A percentile compares a stretch with the other conserved stretches of the same genome.
Conservation (phyloP, 2,329 filamentous ascomycete species). For the Purpureocillium lavendulum region DNA sequence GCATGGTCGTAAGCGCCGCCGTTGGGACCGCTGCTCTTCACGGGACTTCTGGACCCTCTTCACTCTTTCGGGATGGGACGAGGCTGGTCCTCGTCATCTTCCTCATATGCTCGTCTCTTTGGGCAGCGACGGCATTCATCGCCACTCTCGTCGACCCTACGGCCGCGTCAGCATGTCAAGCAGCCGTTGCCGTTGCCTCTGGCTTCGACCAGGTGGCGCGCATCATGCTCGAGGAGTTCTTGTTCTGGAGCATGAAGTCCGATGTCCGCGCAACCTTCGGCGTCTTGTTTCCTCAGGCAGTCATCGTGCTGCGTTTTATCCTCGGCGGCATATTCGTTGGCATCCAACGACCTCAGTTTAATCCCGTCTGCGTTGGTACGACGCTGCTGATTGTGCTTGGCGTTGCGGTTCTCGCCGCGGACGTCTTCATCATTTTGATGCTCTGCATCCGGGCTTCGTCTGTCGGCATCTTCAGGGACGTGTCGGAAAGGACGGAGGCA, state of each 20-base stretch:
- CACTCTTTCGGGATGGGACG: conserved; percentile 47
- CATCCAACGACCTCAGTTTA: conserved; percentile 43
- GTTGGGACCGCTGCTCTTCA: conserved; percentile 36
- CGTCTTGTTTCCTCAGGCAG: conserved; percentile 33
- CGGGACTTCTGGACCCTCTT: conserved; percentile 37
- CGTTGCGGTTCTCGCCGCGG: conserved; percentile 33
- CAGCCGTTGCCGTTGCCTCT: conserved; percentile 41
- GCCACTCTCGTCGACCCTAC: conserved; percentile 36
- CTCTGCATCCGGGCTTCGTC: conserved; percentile 33
- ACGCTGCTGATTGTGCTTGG: conserved; percentile 36
- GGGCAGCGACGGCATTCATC: conserved; percentile 45
- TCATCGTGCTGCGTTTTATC: conserved; percentile 40
- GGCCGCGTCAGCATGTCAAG: conserved; percentile 38
- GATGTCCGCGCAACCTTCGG: conserved; percentile 26
- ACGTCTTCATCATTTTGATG: conserved; percentile 34
- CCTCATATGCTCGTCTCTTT: conserved; percentile 40
- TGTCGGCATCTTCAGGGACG: conserved; percentile 22
- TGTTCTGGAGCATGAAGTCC: conserved; percentile 41
- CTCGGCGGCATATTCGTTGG: conserved; percentile 46
- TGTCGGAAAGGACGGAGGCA: conserved; percentile 16
- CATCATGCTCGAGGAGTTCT: conserved; percentile 43
- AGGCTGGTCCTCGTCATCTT: conserved; percentile 56
- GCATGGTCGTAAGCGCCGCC: conserved; percentile 44
- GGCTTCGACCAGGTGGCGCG: conserved; percentile 50
- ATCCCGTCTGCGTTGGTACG: conserved; percentile 41